Evolutionary conservation across 768 basidiomycete genomes (phyloP).

Genomic region (Auricularia sp.): DNA sequence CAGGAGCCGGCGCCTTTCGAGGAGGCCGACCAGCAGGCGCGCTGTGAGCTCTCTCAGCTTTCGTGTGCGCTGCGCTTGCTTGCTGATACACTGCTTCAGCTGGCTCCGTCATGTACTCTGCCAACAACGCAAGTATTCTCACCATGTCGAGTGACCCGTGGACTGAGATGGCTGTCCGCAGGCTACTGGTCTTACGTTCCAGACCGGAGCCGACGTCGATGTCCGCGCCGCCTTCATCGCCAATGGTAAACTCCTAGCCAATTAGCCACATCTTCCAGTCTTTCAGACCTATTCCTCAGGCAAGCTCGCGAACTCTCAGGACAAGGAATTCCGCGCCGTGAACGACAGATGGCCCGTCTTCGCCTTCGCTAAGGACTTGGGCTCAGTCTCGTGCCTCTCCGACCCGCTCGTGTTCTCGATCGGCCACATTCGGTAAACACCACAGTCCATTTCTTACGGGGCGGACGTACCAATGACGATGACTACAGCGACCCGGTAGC

Average conservation of each 20-base stretch:
- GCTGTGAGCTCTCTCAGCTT: background rate
- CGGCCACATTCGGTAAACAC: constrained; percentile 2
- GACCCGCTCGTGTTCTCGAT: constrained; percentile 9
- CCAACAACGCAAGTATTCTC: background rate
- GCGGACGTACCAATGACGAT: background rate
- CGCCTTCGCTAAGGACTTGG: constrained; percentile 8
- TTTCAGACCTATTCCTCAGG: background rate
- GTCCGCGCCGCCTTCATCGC: constrained; percentile 2
- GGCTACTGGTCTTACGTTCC: constrained; percentile 4
- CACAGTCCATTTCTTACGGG: background rate
- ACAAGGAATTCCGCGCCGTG: constrained; percentile 5
- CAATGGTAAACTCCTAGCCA: background rate
- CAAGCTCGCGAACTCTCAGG: constrained; percentile 4
- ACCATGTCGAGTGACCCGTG: background rate
- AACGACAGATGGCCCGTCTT: constrained; percentile 9
- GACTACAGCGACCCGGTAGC: constrained; percentile 1
- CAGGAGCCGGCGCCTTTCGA: background rate
- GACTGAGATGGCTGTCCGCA: background rate
- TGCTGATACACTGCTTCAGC: background rate
- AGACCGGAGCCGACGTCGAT: background rate
- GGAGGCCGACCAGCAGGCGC: background rate
- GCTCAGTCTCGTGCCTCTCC: constrained; percentile 1
- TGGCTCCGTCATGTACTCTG: constrained; percentile 1
- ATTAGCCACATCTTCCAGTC: too few relatives aligned
- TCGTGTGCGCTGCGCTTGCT: too few relatives aligned